Percentiles rank a stretch among this genome's conserved stretches.
Evolutionary conservation across 1,284 basidiomycete species (phyloP).

Genomic region (Ustilago curta): DNA sequence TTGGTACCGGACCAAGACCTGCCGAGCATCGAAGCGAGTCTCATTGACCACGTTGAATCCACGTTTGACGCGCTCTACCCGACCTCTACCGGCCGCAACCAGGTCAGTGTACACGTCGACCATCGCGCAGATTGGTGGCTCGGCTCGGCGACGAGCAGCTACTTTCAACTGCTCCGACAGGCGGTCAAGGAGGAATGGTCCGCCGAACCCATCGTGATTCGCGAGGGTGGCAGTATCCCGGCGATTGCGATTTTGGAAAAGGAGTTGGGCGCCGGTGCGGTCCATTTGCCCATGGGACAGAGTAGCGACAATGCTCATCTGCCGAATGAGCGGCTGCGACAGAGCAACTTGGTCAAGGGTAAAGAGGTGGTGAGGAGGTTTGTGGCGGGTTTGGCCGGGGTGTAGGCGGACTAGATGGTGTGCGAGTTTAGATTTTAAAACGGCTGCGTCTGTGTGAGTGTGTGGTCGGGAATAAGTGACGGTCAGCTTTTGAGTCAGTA

Average conservation of each 20-base stretch:
- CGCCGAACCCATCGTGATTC: conserved; percentile 77
- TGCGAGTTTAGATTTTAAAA: neutral
- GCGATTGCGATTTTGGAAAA: conserved; percentile 93
- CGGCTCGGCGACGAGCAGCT: conserved; percentile 82
- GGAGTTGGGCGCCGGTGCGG: conserved; percentile 78
- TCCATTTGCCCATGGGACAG: conserved; percentile 86
- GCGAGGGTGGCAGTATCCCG: conserved; percentile 83
- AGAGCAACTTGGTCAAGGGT: conserved; percentile 76
- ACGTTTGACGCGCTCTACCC: conserved; percentile 75
- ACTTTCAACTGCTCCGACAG: conserved; percentile 84
- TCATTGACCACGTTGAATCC: conserved; percentile 75
- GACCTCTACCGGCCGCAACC: conserved; percentile 20
- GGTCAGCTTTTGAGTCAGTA: neutral
- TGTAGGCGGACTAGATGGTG: neutral
- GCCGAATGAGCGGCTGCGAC: conserved; percentile 84
- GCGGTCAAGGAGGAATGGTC: conserved; percentile 86
- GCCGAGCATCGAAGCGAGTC: conserved; percentile 76
- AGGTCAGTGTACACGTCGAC: conserved; percentile 75
- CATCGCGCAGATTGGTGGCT: conserved; percentile 97
- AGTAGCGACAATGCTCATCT: conserved; percentile 83
- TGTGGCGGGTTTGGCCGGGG: conserved; percentile 25
- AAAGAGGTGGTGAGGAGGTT: conserved; percentile 40
- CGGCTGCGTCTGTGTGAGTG: conserved; percentile 2
- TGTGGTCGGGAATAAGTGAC: neutral
- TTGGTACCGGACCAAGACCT: conserved; percentile 94